Percentiles rank a stretch among this genome's conserved stretches.
phyloP scores from a whole-genome alignment of 2,329 filamentous ascomycete species.

The Beauveria rudraprayagi region DNA sequence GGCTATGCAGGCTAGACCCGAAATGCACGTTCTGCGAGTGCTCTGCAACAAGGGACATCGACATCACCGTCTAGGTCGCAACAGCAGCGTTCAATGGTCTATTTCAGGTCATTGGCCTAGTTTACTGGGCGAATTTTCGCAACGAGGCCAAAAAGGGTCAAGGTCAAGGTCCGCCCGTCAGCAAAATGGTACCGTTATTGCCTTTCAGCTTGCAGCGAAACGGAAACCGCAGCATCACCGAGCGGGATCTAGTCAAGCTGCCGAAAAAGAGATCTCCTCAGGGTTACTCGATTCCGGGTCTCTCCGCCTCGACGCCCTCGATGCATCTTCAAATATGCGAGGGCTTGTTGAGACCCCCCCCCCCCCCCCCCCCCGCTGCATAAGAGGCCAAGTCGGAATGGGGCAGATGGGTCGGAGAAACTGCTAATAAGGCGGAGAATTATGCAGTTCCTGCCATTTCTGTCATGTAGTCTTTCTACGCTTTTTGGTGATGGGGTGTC shows the following conservation, averaged over 20 bases:
- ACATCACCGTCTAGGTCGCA: conserved; percentile 1
- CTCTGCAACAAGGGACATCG: background rate
- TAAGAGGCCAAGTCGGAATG: background rate
- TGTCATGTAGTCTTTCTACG: background rate
- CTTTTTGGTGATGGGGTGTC: background rate
- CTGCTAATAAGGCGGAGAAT: conserved; percentile 5
- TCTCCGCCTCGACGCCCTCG: background rate
- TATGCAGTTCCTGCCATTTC: background rate
- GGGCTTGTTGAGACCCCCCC: too few relatives aligned
- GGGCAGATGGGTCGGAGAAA: conserved; percentile 2
- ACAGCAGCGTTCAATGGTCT: background rate
- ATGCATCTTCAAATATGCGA: background rate
- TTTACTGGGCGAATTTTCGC: background rate
- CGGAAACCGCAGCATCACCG: conserved; percentile 2
- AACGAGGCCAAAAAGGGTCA: background rate
- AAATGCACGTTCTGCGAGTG: background rate
- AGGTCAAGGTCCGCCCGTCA: background rate
- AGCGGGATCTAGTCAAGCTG: conserved; percentile 1
- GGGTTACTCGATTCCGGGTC: background rate
- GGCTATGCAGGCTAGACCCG: conserved; percentile 3
- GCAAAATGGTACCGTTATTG: background rate
- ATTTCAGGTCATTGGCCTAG: too few relatives aligned
- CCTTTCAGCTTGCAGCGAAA: conserved; percentile 1
- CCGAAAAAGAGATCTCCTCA: background rate
- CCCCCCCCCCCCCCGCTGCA: too few relatives aligned